Evolutionary conservation across 176 grass and related monocot species (phyloP), one percentile per base, ranked within the genome.

Genomic region (Hyparrhenia diplandra): DNA sequence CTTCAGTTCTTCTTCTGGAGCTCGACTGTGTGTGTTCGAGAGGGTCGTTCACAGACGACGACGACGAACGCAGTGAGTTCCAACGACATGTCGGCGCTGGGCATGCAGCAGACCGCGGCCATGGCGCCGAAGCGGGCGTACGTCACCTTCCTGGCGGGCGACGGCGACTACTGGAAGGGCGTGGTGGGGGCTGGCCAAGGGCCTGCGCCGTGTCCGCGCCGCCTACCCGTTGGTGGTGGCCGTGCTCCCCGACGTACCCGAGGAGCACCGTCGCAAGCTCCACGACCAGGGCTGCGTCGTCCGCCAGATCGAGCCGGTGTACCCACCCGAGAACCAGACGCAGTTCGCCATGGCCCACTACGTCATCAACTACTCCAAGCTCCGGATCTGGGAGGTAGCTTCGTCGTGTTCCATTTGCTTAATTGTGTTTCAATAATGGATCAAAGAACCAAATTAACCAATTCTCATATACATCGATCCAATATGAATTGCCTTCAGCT

Each of bases 301-400:
- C 64, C 92, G 94, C 8, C 74, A 94, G 80, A 89, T 97, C 67
- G 39, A 77, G 57, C 94, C 91, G 0, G 87, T 97, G 5, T 86
- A 92, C 75, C 94, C 94, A 8, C 94, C 91, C 0, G 80, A 90
- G 59, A 92, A 47, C 71, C 83, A 92, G 72, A 94, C 91, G 5
- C 79, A 90, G 74, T 97, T 92, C 67, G 89, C 94, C 65, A 97
- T 94, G 94, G 82, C 94, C 0, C 94, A 94, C 78, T 97, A 97
- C 39, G 94, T 97, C 35, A 87, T 97, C 82, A 97, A 97, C 85
- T 97, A 97, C 89, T 97, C 94, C 62, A 97, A 97, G 83, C 91
- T 97, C 73, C 87, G 94, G 3, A 97, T 97, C 78, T 97, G 94
- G 94, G 91, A 97, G 85, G 90, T 47, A 46, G 13, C 10, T 8